Percentiles rank a stretch among this genome's conserved stretches.
These are phyloP conservation scores for Colletotrichum cereale DNA, from an alignment of 2,329 filamentous ascomycete genomes.

Conservation along the genomic window DNA sequence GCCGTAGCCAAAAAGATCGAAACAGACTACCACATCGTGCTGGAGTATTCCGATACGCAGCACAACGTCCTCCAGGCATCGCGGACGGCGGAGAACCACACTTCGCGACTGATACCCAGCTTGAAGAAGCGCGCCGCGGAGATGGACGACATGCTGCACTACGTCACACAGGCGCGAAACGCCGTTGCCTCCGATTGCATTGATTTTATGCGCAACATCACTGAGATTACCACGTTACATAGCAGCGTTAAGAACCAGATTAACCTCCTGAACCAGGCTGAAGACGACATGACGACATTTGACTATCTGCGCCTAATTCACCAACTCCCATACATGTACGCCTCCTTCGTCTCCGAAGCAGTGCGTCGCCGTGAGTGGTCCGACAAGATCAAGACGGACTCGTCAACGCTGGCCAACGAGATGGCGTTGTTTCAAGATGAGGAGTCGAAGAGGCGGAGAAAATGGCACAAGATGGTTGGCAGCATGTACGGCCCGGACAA, in stretches of 20 bases:
- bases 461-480: slow-evolving; percentile 89
- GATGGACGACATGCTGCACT: slow-evolving; percentile 71
- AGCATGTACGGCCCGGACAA: slow-evolving; percentile 76
- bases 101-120: slow-evolving; percentile 71
- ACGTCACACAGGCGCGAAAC: slow-evolving; percentile 76
- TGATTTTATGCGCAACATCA: slow-evolving; percentile 84
- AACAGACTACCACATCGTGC: slow-evolving; percentile 84
- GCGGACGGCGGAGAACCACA: slow-evolving; percentile 73
- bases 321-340: slow-evolving; percentile 89
- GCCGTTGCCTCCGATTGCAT: slow-evolving; percentile 73
- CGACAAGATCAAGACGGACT: slow-evolving; percentile 90
- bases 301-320: slow-evolving; percentile 84
- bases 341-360: slow-evolving; percentile 87
- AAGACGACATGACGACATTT: slow-evolving; percentile 84
- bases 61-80: slow-evolving; percentile 71
- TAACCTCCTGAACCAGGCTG: slow-evolving; percentile 76
- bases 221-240: slow-evolving; percentile 81
- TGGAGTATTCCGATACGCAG: slow-evolving; percentile 75
- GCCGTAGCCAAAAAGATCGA: slow-evolving; percentile 88
- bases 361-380: slow-evolving; percentile 90
- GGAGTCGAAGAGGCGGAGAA: slow-evolving; percentile 87
- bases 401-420: slow-evolving; percentile 89
- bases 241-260: slow-evolving; percentile 80
- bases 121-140: slow-evolving; percentile 68
- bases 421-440: slow-evolving; percentile 94